These are phyloP conservation scores for Trichoderma asperelloides DNA, from an alignment of 495 filamentous ascomycete species.

Conservation along the genomic window DNA sequence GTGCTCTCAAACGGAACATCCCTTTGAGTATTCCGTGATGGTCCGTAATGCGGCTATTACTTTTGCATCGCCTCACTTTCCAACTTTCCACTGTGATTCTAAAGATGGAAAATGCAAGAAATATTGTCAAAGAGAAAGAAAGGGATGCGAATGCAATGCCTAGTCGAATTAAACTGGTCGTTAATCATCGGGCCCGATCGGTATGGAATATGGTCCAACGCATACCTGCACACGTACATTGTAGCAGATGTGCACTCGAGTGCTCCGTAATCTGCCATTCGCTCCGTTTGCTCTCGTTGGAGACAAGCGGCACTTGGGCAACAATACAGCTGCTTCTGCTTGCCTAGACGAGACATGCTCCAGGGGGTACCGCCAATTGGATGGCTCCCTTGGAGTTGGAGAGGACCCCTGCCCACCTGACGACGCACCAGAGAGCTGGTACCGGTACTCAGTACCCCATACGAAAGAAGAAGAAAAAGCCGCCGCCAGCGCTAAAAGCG, in stretches of 20 bases:
- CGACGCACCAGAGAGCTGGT: background rate
- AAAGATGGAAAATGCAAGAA: too few species aligned
- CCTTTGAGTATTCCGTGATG: too few species aligned
- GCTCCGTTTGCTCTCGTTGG: background rate
- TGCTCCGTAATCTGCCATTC: background rate
- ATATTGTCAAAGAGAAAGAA: too few species aligned
- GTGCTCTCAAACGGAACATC: too few species aligned
- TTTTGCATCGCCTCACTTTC: too few species aligned
- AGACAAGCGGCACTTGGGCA: background rate
- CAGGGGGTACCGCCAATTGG: conserved; percentile 6
- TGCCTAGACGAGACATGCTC: conserved; percentile 8
- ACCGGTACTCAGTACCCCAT: conserved; percentile 3
- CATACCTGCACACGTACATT: background rate
- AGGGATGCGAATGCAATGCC: too few species aligned
- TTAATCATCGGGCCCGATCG: background rate
- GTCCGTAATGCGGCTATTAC: too few species aligned
- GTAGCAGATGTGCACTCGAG: background rate
- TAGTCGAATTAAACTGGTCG: too few species aligned
- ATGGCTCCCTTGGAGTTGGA: conserved; percentile 4
- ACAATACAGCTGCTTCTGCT: conserved; percentile 2
- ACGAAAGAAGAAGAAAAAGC: background rate
- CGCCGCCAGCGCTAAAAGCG: conserved; percentile 4
- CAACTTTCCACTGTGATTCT: too few species aligned
- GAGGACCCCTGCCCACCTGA: background rate
- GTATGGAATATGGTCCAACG: background rate